Evolutionary conservation across 2,329 filamentous ascomycete genomes (phyloP).

Genomic region (Fusarium hainanense): DNA sequence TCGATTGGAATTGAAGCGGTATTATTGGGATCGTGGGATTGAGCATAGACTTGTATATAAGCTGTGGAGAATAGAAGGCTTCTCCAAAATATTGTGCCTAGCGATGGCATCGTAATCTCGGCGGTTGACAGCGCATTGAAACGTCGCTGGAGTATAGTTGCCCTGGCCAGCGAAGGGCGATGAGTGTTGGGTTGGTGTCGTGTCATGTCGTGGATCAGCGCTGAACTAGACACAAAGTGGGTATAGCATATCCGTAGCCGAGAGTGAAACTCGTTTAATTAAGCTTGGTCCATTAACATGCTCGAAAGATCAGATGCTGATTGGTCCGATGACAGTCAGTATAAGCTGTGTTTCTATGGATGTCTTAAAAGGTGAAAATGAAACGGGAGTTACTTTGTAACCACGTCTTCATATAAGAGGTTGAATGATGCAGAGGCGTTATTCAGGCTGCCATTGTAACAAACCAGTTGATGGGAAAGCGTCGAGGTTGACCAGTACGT

Average conservation of each 20-base stretch:
- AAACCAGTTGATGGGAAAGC: background rate
- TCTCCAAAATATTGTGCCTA: constrained; percentile 28
- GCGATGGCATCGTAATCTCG: constrained; percentile 35
- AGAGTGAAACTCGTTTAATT: constrained; percentile 17
- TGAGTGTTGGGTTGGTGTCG: constrained; percentile 15
- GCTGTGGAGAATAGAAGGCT: constrained; percentile 17
- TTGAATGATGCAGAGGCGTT: background rate
- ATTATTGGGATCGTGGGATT: constrained; percentile 6
- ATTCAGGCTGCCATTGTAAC: no score
- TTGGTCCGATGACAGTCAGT: constrained; percentile 2
- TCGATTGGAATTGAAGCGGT: constrained; percentile 11
- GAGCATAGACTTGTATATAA: constrained; percentile 19
- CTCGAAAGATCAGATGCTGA: background rate
- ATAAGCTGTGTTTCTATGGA: background rate
- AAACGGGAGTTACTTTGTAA: background rate
- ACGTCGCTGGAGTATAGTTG: constrained; percentile 9
- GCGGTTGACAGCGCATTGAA: constrained; percentile 29
- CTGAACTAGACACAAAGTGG: constrained; percentile 22
- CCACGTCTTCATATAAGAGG: background rate
- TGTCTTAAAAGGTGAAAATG: background rate
- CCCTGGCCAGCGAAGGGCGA: background rate
- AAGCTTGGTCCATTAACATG: constrained; percentile 10
- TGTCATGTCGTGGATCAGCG: constrained; percentile 24
- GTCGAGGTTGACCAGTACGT: background rate
- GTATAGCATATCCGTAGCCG: constrained; percentile 3